phyloP scores from a whole-genome alignment of 2,329 filamentous ascomycete genomes.

The Apiospora sp. region DNA sequence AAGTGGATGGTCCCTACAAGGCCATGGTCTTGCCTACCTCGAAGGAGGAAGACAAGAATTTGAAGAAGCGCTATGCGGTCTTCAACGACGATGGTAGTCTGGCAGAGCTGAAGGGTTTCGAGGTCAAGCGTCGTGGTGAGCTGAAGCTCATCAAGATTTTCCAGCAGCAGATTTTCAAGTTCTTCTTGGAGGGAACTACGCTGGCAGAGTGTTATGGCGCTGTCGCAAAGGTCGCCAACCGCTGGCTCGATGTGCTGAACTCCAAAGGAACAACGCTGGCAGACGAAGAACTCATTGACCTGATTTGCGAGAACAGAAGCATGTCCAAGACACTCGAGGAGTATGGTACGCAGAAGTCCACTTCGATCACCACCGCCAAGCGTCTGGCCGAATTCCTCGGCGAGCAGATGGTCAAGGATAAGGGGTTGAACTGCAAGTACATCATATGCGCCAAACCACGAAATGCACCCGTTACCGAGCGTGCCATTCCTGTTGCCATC shows the following conservation, averaged over 20 bases:
- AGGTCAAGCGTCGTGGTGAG: conserved; percentile 96
- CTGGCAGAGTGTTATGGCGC: conserved; percentile 88
- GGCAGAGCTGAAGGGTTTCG: conserved; percentile 95
- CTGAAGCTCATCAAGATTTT: conserved; percentile 99
- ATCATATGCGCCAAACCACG: conserved; percentile 91
- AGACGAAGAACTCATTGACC: conserved; percentile 96
- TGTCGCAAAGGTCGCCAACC: conserved; percentile 93
- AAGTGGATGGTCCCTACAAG: conserved; percentile 96
- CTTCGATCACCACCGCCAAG: conserved; percentile 97
- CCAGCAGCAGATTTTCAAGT: conserved; percentile 99
- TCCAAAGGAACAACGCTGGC: conserved; percentile 88
- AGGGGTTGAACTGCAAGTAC: conserved; percentile 99
- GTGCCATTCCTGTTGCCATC: conserved; percentile 93
- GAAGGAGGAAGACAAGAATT: conserved; percentile 98
- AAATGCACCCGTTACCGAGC: conserved; percentile 91
- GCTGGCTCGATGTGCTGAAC: conserved; percentile 95
- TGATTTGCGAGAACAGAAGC: conserved; percentile 99
- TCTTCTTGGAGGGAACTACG: conserved; percentile 92
- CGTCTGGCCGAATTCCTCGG: conserved; percentile 95
- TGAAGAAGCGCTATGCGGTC: conserved; percentile 98
- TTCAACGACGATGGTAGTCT: conserved; percentile 98
- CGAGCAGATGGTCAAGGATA: conserved; percentile 99
- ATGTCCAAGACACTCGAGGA: conserved; percentile 98
- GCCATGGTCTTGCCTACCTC: conserved; percentile 98
- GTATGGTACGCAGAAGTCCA: conserved; percentile 95